Percentiles rank a stretch among this genome's conserved stretches.
Conservation (phyloP, 306 rosid genomes). For the Vicia faba region DNA sequence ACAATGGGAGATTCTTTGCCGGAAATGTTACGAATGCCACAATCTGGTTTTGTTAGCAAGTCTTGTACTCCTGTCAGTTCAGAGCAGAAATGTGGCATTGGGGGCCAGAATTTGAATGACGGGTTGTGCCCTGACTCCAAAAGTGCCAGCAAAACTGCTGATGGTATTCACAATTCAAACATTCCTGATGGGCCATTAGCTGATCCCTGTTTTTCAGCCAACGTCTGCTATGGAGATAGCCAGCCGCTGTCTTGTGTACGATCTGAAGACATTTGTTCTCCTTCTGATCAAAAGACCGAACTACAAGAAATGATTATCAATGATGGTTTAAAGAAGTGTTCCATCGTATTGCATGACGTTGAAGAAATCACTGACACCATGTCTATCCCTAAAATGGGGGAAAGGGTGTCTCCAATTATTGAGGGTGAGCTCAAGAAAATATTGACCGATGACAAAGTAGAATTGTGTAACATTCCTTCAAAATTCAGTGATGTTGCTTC, state of each 20-base stretch:
- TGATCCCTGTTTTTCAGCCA: conserved; percentile 35
- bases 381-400: conserved; percentile 35
- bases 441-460: conserved; percentile 37
- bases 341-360: conserved; percentile 34
- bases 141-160: conserved; percentile 37
- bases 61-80: conserved; percentile 39
- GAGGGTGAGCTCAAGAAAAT: conserved; percentile 36
- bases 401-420: conserved; percentile 38
- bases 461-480: conserved; percentile 39
- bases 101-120: conserved; percentile 43
- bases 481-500: conserved; percentile 43
- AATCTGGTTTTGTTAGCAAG: conserved; percentile 53
- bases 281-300: conserved; percentile 45
- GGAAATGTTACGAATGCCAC: conserved; percentile 49
- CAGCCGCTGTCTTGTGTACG: conserved; percentile 40
- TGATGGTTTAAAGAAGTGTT: conserved; percentile 47
- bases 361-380: conserved; percentile 36
- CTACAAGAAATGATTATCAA: conserved; percentile 37
- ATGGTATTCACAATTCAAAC: conserved; percentile 39
- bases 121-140: conserved; percentile 38
- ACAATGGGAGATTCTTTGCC: conserved; percentile 59
- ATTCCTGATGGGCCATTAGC: conserved; percentile 40
- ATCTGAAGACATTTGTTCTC: conserved; percentile 29
- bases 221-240: conserved; percentile 47
- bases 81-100: conserved; percentile 41